These are phyloP conservation scores for Aegilops longissima DNA, from an alignment of 176 grass and related monocot species.

Conservation along the genomic window DNA sequence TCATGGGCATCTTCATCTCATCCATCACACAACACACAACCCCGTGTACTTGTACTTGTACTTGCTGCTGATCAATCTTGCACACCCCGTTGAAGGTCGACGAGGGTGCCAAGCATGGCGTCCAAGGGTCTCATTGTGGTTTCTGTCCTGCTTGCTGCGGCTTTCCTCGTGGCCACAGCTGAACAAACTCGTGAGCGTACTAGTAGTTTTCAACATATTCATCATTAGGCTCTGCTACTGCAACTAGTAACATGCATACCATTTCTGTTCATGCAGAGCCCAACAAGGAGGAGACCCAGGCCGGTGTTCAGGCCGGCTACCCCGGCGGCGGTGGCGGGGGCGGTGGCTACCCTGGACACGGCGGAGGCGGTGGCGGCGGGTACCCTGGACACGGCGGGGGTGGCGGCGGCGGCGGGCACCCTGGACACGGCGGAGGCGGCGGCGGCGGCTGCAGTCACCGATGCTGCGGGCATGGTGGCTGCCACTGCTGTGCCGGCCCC, in stretches of 20 bases:
- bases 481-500: too few species aligned
- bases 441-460: neutral
- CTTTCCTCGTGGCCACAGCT: slow-evolving; percentile 28
- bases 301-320: slow-evolving; percentile 13
- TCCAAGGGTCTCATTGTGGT: slow-evolving; percentile 36
- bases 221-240: neutral
- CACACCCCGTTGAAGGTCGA: too few species aligned
- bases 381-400: neutral
- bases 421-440: neutral
- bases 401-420: neutral
- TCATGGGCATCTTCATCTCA: too few species aligned
- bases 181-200: slow-evolving; percentile 2
- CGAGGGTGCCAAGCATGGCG: slow-evolving; percentile 30
- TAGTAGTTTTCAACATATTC: too few species aligned
- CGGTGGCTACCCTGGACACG: neutral
- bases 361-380: neutral
- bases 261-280: neutral
- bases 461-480: too few species aligned
- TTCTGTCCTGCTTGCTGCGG: neutral
- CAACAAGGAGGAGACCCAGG: neutral
- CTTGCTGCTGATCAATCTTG: too few species aligned
- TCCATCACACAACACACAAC: too few species aligned
- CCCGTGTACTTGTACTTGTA: too few species aligned
- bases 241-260: neutral
- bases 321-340: neutral